Base-by-base conservation (phyloP, 352 stramenopile species). In the Plasmopara viticola region DNA sequence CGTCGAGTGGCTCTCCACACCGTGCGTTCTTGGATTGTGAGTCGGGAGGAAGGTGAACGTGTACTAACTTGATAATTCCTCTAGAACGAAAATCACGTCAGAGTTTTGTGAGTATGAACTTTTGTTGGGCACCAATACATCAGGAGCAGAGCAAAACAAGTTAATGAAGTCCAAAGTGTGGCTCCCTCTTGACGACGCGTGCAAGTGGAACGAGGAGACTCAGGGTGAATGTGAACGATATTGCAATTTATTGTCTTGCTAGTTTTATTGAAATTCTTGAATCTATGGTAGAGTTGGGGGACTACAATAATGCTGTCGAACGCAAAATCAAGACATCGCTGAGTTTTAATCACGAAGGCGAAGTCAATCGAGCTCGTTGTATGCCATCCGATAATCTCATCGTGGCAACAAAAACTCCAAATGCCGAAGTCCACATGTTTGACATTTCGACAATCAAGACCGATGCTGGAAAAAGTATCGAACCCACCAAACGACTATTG, bases 311-410 rank as follows among this genome's bases (percentile, higher is more conserved):
- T 54, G 80, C 76, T 37, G 67, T 81, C 25, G 72, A 77, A 12
- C 86, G 86, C 51, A 98, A 98, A 53, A 84, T 99, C 34, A 90
- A 98, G 44, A 85, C 98, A 20, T 82, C 84, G 43, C 89, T 98
- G 47, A 96, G 95, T 56, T 96, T 99, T 60, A 95, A 96, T 53
- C 96, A 99, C 63, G 90, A 98, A 30, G 97, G 97, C 6, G 97
- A 99, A 69, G 95, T 99, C 29, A 99, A 99, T 79, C 90, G 84
- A 44, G 97, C 97, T 37, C 71, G 97, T 5, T 97, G 96, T 78
- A 98, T 98, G 94, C 97, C 97, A 13, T 90, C 96, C 51, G 98
- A 99, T 73, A 87, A 97, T 53, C 98, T 98, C 62, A 81, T 99
- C 31, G 91, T 99, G 15, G 97, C 96, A 15, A 98, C 95, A 48